These are phyloP conservation scores for Dianthus caryophyllus DNA, from an alignment of 148 eudicot genomes.

Conservation along the genomic window DNA sequence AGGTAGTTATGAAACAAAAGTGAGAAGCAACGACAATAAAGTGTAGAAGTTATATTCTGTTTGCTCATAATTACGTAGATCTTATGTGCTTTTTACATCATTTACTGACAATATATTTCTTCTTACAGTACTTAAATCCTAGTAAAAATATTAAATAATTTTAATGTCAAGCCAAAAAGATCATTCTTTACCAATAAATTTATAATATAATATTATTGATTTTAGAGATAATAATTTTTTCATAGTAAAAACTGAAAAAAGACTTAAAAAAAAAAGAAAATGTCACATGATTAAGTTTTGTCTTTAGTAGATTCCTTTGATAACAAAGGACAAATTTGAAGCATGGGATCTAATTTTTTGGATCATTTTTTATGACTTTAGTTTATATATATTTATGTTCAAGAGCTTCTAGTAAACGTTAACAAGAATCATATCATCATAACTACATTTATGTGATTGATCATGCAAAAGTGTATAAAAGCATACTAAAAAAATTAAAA, in stretches of 20 bases:
- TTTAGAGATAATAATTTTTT: not conserved
- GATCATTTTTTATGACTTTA: conserved; percentile 7
- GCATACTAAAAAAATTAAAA: no score
- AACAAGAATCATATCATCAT: conserved; percentile 31
- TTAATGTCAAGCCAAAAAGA: conserved; percentile 17
- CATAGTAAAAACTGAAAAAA: not conserved
- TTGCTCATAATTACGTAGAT: conserved; percentile 8
- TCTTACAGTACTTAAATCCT: not conserved
- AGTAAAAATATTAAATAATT: not conserved
- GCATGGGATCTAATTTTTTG: conserved; percentile 29
- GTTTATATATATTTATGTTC: not conserved
- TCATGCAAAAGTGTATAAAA: not conserved
- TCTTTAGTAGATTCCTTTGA: conserved; percentile 24
- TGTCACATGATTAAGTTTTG: conserved; percentile 19
- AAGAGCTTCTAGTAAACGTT: conserved; percentile 33
- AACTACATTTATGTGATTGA: not conserved
- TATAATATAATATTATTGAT: not conserved
- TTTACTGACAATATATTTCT: not conserved
- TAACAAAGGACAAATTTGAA: conserved; percentile 25
- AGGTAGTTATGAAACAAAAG: not conserved
- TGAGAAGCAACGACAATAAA: not conserved
- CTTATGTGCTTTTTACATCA: conserved; percentile 16
- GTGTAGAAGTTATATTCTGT: conserved; percentile 9
- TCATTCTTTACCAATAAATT: conserved; percentile 3
- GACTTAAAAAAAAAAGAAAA: not conserved